Evolutionary conservation across 106 monocot species (phyloP).

Genomic region (Hemerocallis citrina): DNA sequence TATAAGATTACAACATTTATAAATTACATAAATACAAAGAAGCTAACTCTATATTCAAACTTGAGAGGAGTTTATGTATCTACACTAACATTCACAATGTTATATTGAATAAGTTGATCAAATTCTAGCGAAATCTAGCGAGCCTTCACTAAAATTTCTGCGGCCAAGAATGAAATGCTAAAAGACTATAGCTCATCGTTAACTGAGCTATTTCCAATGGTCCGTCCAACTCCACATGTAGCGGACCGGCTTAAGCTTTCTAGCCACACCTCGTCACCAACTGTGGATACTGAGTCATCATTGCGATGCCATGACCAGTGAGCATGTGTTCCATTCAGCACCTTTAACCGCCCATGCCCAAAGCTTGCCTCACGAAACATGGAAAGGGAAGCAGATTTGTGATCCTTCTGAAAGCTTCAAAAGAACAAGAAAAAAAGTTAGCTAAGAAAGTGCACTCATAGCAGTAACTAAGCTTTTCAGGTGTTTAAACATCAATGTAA

Average conservation of each 20-base stretch:
- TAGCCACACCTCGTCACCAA: constrained; percentile 47
- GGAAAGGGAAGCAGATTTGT: constrained; percentile 42
- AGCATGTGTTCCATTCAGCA: constrained; percentile 53
- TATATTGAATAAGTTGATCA: no score
- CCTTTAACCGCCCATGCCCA: constrained; percentile 67
- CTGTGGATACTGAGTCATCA: constrained; percentile 30
- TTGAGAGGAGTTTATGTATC: no score
- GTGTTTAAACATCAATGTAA: background rate
- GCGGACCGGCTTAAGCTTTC: constrained; percentile 28
- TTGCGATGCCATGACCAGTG: constrained; percentile 94
- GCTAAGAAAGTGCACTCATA: background rate
- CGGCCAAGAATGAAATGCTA: background rate
- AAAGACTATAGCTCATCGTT: constrained; percentile 3
- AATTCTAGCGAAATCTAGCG: no score
- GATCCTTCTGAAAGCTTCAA: constrained; percentile 42
- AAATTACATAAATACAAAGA: no score
- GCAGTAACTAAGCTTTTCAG: background rate
- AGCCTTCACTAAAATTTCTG: background rate
- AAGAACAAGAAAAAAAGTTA: background rate
- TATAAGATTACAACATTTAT: no score
- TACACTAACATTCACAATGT: no score
- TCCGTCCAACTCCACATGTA: constrained; percentile 10
- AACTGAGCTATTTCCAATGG: background rate
- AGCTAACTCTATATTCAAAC: no score
- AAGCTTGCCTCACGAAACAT: constrained; percentile 81